phyloP scores from a whole-genome alignment of 2,329 filamentous ascomycete species.

The Phaeophleospora eucalypticola region DNA sequence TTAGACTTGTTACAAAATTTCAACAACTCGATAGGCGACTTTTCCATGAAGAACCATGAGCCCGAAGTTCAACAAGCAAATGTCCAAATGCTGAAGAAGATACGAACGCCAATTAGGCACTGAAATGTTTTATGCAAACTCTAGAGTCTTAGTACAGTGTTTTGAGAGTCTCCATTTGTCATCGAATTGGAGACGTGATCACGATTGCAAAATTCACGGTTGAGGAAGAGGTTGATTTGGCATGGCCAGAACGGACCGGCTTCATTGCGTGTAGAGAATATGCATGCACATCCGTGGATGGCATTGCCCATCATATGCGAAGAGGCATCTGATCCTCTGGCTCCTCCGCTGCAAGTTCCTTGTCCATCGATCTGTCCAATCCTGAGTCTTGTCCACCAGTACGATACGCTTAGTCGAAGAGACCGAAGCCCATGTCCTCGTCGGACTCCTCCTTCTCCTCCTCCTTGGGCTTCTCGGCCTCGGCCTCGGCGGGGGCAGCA shows the following conservation, averaged over 20 bases:
- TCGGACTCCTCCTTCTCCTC: slow-evolving; percentile 76
- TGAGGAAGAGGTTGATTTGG: neutral
- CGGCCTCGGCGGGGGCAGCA: slow-evolving; percentile 61
- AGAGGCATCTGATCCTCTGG: neutral
- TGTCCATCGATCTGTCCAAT: slow-evolving; percentile 1
- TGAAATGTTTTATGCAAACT: too few relatives aligned
- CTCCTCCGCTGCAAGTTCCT: slow-evolving; percentile 1
- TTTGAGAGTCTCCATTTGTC: too few relatives aligned
- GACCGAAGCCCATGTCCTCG: slow-evolving; percentile 71
- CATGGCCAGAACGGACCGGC: slow-evolving; percentile 1
- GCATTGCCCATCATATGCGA: neutral
- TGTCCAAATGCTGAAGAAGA: too few relatives aligned
- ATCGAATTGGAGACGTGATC: too few relatives aligned
- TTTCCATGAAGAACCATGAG: too few relatives aligned
- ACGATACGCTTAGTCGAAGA: slow-evolving; percentile 56
- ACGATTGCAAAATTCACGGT: neutral
- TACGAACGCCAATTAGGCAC: too few relatives aligned
- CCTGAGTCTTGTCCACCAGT: slow-evolving; percentile 5
- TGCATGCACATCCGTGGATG: slow-evolving; percentile 3
- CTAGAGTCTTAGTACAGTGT: too few relatives aligned
- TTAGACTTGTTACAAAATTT: too few relatives aligned
- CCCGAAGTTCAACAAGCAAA: too few relatives aligned
- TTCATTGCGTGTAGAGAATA: slow-evolving; percentile 4
- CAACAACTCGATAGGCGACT: too few relatives aligned
- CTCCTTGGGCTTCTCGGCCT: slow-evolving; percentile 57